Conservation (phyloP, 345 rosid species). For the Citrus mangshanensis region DNA sequence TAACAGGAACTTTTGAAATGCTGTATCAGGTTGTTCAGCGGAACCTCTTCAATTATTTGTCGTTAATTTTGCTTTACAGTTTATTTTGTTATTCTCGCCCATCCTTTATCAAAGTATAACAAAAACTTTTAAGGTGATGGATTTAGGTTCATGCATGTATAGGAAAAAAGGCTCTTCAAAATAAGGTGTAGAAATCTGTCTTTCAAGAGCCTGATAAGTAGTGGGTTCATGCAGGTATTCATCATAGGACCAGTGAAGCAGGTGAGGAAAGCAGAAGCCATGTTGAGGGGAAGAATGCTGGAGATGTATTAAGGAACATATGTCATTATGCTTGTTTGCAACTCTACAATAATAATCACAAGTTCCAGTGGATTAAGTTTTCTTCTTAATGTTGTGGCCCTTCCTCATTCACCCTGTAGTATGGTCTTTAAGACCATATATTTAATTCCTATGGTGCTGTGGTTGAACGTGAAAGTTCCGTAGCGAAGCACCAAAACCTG, state of each 20-base stretch:
- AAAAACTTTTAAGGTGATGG: background rate
- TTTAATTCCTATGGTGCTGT: background rate
- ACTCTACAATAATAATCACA: background rate
- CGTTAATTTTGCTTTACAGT: too few relatives aligned
- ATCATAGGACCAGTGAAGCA: conserved; percentile 77
- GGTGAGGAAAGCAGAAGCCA: conserved; percentile 95
- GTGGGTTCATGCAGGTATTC: conserved; percentile 50
- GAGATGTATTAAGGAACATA: conserved; percentile 23
- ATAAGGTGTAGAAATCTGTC: background rate
- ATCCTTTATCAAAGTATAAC: background rate
- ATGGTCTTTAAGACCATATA: background rate
- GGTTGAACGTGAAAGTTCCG: background rate
- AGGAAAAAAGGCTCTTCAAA: background rate
- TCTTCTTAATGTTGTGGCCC: conserved; percentile 1
- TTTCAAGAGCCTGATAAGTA: background rate
- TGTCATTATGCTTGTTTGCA: background rate
- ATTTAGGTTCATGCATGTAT: background rate
- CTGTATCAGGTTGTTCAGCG: background rate
- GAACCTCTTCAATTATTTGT: too few relatives aligned
- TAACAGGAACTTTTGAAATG: background rate
- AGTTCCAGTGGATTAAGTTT: background rate
- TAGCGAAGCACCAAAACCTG: background rate
- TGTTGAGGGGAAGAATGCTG: conserved; percentile 85
- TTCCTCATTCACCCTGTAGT: background rate
- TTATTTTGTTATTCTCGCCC: too few relatives aligned